These are phyloP conservation scores for Gryganskiella cystojenkinii DNA, from an alignment of 192 early-diverging fungal genomes.

Conservation along the genomic window DNA sequence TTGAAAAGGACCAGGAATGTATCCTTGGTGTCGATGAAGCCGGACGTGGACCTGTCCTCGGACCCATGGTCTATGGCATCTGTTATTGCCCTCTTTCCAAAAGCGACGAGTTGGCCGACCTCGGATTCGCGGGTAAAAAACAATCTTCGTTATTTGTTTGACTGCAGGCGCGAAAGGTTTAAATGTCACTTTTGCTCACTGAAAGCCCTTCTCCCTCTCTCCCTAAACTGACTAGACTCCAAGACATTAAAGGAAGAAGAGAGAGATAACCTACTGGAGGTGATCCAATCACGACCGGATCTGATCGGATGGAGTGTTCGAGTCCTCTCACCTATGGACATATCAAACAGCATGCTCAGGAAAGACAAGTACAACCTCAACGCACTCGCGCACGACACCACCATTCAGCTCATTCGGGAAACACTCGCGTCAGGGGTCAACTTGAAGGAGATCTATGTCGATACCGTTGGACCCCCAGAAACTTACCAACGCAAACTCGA, in stretches of 20 bases:
- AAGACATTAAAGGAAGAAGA: constrained; percentile 87
- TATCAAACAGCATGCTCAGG: constrained; percentile 91
- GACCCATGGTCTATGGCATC: constrained; percentile 98
- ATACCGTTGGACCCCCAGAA: constrained; percentile 94
- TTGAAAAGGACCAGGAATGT: constrained; percentile 60
- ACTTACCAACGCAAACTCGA: constrained; percentile 86
- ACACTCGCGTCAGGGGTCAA: constrained; percentile 71
- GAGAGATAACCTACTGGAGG: constrained; percentile 76
- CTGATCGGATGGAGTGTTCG: constrained; percentile 88
- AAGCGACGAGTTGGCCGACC: constrained; percentile 68
- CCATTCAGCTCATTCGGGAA: constrained; percentile 83
- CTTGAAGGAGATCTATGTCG: constrained; percentile 88
- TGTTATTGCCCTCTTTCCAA: constrained; percentile 78
- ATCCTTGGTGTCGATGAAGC: constrained; percentile 97
- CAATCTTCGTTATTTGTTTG: background rate
- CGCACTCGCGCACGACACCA: constrained; percentile 92
- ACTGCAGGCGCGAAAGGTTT: constrained; percentile 3
- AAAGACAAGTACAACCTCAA: constrained; percentile 92
- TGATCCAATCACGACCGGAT: constrained; percentile 64
- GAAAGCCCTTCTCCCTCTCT: background rate
- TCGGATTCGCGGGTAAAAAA: constrained; percentile 85
- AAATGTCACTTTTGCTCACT: background rate
- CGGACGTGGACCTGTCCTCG: constrained; percentile 92
- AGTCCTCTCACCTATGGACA: constrained; percentile 89
- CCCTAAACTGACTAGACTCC: constrained; percentile 74